Evolutionary conservation across 345 rosid genomes (phyloP).

Genomic region (Tarenaya hassleriana): DNA sequence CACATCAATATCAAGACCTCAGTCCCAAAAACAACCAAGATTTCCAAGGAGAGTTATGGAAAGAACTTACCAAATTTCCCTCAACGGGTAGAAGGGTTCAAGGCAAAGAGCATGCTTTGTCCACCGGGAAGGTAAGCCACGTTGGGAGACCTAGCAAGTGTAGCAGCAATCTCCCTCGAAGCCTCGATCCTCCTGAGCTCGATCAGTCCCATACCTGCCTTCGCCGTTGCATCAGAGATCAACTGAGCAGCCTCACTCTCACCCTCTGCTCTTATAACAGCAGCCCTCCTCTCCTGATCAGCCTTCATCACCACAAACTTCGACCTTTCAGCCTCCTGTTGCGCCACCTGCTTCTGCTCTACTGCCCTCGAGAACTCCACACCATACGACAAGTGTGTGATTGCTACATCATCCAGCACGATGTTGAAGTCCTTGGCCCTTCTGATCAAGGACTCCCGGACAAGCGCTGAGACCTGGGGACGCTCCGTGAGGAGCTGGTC

Average conservation of each 20-base stretch:
- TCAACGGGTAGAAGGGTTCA: constrained; percentile 45
- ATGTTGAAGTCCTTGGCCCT: constrained; percentile 92
- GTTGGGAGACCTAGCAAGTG: constrained; percentile 82
- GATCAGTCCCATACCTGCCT: constrained; percentile 80
- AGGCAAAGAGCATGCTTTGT: constrained; percentile 65
- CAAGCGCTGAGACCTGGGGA: constrained; percentile 86
- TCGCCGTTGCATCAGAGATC: constrained; percentile 82
- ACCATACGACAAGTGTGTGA: constrained; percentile 91
- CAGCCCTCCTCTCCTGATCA: constrained; percentile 98
- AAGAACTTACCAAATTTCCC: constrained; percentile 12
- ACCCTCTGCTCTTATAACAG: constrained; percentile 93
- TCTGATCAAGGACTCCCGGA: constrained; percentile 54
- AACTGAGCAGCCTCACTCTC: constrained; percentile 94
- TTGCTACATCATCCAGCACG: constrained; percentile 85
- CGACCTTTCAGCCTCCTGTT: constrained; percentile 97
- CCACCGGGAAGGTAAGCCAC: constrained; percentile 90
- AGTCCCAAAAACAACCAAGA: not conserved
- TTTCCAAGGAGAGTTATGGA: not conserved
- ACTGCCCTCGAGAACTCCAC: constrained; percentile 90
- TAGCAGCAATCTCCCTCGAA: constrained; percentile 81
- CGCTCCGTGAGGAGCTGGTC: constrained; percentile 98
- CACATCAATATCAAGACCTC: too few relatives aligned
- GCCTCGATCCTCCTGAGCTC: constrained; percentile 99
- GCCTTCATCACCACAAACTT: constrained; percentile 93
- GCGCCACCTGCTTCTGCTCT: constrained; percentile 98